Base-by-base conservation (phyloP, 1,284 basidiomycete genomes). In the Anthracocystis setariae region DNA sequence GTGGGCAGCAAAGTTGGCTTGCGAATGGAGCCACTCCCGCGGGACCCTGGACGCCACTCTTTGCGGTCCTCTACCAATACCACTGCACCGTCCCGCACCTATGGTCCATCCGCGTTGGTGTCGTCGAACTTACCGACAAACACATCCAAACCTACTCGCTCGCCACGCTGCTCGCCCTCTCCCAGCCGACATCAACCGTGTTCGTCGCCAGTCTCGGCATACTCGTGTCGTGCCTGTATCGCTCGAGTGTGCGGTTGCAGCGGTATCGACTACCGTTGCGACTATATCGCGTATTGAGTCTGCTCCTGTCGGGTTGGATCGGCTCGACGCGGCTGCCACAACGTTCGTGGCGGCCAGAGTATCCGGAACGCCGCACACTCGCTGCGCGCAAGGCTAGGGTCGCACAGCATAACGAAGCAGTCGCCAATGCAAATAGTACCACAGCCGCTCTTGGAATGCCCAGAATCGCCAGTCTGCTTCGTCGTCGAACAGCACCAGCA, bases 11-110 rank as follows among this genome's bases (percentile, higher is more conserved):
- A 15, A 12, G 47, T 38, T 57, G 49, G 49, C 21, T 58, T 3
- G 46, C 29, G 2, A 23, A 50, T 4, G 64, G 69, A 8, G 21
- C 35, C 10, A 15, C 40, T 1, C 70, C 73, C 0, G 58, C 65
- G 0, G 73, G 73, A 15, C 69, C 65, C 0, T 73, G 63, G 45
- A 70, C 37, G 1, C 56, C 50, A 0, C 38, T 70, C 27, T 75
- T 73, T 24, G 46, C 54, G 1, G 46, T 59, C 27, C 43, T 75
- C 10, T 48, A 61, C 46, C 73, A 75, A 25, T 40, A 72, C 29
- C 38, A 44, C 18, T 25, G 45, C n/a, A 57, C 70, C 51, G 49
- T 75, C 15, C 73, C 73, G 4, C 51, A 59, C 23, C 52, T 49
- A 8, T 75, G 70, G 70, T 47, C 48, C 1, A 42, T 75, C 46